Percentiles rank a stretch among this genome's conserved stretches.
phyloP scores from a whole-genome alignment of 106 monocot genomes.

The Ottelia alismoides region DNA sequence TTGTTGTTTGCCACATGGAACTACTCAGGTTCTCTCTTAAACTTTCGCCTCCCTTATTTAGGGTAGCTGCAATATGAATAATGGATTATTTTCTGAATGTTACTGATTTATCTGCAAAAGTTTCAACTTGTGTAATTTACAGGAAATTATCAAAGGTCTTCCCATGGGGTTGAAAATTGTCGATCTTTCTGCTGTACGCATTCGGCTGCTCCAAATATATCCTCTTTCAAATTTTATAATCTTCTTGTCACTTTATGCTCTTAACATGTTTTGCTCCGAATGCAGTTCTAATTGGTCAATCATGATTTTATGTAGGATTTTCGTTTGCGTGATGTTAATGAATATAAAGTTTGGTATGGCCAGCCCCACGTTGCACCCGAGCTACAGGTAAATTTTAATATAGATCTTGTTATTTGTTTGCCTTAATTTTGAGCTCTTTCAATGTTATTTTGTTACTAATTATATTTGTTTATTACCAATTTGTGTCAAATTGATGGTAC shows the following conservation, averaged over 20 bases:
- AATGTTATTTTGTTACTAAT: no score
- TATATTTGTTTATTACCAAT: no score
- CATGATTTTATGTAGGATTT: conserved; percentile 54
- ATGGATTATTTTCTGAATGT: no score
- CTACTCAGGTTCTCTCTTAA: conserved; percentile 99
- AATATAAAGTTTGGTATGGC: conserved; percentile 95
- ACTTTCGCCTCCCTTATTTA: no score
- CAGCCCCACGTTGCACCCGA: conserved; percentile 88
- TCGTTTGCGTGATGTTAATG: conserved; percentile 56
- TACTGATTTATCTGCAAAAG: no score
- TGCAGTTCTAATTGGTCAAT: not conserved
- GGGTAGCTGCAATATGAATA: no score
- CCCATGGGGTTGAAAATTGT: conserved; percentile 70
- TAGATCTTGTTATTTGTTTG: no score
- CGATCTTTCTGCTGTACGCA: conserved; percentile 94
- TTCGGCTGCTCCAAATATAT: not conserved
- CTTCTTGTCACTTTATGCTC: no score
- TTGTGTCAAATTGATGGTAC: no score
- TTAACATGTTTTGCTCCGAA: not conserved
- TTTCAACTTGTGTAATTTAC: no score
- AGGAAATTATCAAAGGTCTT: conserved; percentile 91
- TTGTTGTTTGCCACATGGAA: conserved; percentile 99
- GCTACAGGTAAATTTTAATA: conserved; percentile 66
- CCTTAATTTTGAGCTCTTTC: no score
- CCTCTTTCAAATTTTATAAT: no score